Evolutionary conservation across 257 asterid species (phyloP).

Genomic region (Salvia hispanica): DNA sequence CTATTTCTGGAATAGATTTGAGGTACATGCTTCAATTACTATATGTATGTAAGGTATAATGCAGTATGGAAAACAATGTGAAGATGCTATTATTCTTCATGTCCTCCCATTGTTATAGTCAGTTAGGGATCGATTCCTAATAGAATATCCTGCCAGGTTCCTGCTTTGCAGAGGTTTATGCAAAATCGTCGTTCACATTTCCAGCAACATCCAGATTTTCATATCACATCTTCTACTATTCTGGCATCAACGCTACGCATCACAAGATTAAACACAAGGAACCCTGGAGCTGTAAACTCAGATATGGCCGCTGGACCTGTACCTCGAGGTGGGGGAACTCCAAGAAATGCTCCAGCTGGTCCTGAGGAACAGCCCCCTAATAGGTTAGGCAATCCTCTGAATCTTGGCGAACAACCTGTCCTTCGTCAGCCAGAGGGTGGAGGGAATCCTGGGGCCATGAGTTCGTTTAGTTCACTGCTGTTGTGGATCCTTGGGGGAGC

Average conservation of each 20-base stretch:
- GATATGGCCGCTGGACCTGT: slow-evolving; percentile 46
- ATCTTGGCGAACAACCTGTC: slow-evolving; percentile 59
- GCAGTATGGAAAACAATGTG: neutral
- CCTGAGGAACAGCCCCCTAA: slow-evolving; percentile 48
- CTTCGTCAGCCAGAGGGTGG: slow-evolving; percentile 65
- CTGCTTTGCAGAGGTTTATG: slow-evolving; percentile 92
- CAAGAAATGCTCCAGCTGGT: slow-evolving; percentile 46
- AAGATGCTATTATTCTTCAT: slow-evolving; percentile 11
- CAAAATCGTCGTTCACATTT: slow-evolving; percentile 81
- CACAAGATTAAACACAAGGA: slow-evolving; percentile 81
- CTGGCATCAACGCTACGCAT: slow-evolving; percentile 94
- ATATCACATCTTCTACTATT: slow-evolving; percentile 86
- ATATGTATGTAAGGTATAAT: slow-evolving; percentile 13
- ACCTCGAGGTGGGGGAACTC: slow-evolving; percentile 43
- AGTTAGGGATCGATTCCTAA: slow-evolving; percentile 14
- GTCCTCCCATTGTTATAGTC: slow-evolving; percentile 9
- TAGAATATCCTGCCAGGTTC: slow-evolving; percentile 61
- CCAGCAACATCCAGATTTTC: slow-evolving; percentile 96
- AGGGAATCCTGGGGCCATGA: slow-evolving; percentile 73
- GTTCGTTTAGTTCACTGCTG: slow-evolving; percentile 78
- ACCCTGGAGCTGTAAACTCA: slow-evolving; percentile 50
- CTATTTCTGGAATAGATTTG: slow-evolving; percentile 97
- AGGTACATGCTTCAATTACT: slow-evolving; percentile 50
- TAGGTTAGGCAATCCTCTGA: slow-evolving; percentile 64
- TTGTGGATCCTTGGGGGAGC: slow-evolving; percentile 95